These are phyloP conservation scores for Penicillium arizonense DNA, from an alignment of 495 filamentous ascomycete species.

Conservation along the genomic window DNA sequence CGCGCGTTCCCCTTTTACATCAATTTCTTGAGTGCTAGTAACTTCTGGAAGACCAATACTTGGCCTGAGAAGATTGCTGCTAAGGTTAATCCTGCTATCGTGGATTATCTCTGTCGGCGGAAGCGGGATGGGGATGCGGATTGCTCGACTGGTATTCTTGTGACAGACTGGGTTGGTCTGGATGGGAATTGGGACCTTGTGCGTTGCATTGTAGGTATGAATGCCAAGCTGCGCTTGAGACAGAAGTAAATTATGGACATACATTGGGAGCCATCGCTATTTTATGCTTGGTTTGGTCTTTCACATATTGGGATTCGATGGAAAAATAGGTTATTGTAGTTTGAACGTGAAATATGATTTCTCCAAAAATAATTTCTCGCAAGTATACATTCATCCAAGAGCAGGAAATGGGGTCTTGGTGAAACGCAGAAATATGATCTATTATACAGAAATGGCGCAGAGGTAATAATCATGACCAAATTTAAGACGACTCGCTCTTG, in stretches of 20 bases:
- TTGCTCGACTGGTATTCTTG: slow-evolving; percentile 85
- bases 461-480: slow-evolving; percentile 4
- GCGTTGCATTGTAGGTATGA: slow-evolving; percentile 87
- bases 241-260: slow-evolving; percentile 14
- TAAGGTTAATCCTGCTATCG: slow-evolving; percentile 86
- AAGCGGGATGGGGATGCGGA: slow-evolving; percentile 65
- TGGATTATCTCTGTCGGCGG: slow-evolving; percentile 71
- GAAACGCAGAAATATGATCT: slow-evolving; percentile 23
- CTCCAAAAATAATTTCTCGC: slow-evolving; percentile 4
- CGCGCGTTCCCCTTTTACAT: slow-evolving; percentile 69
- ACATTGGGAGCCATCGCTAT: background rate
- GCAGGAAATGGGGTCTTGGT: slow-evolving; percentile 14
- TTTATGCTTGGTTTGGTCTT: background rate
- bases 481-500: slow-evolving; percentile 38
- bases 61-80: slow-evolving; percentile 95
- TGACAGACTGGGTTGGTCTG: slow-evolving; percentile 89
- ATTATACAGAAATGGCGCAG: slow-evolving; percentile 39
- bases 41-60: slow-evolving; percentile 87
- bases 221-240: slow-evolving; percentile 65
- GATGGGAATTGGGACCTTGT: slow-evolving; percentile 93
- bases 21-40: slow-evolving; percentile 88
- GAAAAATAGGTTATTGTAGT: background rate
- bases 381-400: slow-evolving; percentile 24
- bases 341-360: background rate
- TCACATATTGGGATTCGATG: background rate